Base-by-base conservation (phyloP, 1,284 basidiomycete genomes). In the Boletus mariae region DNA sequence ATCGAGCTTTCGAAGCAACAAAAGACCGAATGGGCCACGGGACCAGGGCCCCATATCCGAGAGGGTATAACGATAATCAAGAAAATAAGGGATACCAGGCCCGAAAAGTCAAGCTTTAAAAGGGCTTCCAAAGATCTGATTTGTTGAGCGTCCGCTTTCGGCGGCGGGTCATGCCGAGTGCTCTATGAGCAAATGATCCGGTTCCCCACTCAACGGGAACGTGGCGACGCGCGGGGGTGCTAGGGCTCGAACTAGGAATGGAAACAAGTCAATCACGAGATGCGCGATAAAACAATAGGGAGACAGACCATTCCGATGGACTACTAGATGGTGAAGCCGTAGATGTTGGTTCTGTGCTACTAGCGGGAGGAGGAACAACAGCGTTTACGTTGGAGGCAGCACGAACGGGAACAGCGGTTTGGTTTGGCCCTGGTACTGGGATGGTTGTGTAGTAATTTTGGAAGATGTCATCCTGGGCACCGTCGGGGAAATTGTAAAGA, bases 391-490 rank as follows among this genome's bases (percentile, higher is more conserved):
- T 31, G 5, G 13, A 11, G 13, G 1, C 23, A 34, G 54, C 57
- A 13, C 46, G 48, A n/a, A 62, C 52, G 6, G 64, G 64, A 40
- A 68, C 55, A 1, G 4, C 56, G 1, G 53, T 67, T 47, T 66
- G 64, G 34, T 64, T 51, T 9, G 66, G 57, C 1, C 66, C 60
- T 17, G 64, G 64, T 1, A n/a, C 41, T 0, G 64, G 64, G 0
- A 67, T 63, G 20, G 4, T 54, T 1, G 3, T 2, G 41, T 66
- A 68, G 0, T 40, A 66, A 46, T 53, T 31, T 17, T 62, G 52
- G 65, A 78, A 78, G 54, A 82, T 78, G 61, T 82, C 80, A 55
- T 74, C 64, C 60, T 82, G 79, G 5, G 77, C 68, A 46, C 78
- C 77, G 45, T 78, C 70, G 26, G 31, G 52, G 63, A 77, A 81